phyloP scores from a whole-genome alignment of 2,329 filamentous ascomycete genomes.

The Eurotiales sp. region DNA sequence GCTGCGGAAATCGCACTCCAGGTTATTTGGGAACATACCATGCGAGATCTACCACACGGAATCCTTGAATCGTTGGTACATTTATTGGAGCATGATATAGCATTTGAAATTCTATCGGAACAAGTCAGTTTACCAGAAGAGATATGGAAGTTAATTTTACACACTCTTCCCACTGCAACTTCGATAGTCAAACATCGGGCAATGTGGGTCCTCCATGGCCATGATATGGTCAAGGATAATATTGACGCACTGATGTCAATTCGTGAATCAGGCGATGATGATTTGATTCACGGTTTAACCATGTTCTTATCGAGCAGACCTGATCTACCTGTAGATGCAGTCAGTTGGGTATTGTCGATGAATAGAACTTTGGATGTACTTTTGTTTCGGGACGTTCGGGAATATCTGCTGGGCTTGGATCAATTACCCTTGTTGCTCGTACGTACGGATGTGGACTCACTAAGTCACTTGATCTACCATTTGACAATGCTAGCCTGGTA shows the following conservation, averaged over 20 bases:
- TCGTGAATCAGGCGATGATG: background rate
- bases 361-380: background rate
- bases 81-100: background rate
- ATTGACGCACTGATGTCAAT: background rate
- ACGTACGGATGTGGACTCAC: background rate
- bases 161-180: background rate
- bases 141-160: background rate
- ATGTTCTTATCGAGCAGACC: background rate
- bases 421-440: background rate
- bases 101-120: background rate
- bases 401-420: background rate
- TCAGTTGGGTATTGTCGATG: background rate
- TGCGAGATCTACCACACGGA: background rate
- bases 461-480: background rate
- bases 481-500: background rate
- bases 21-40: background rate
- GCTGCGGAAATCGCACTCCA: background rate
- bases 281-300: background rate
- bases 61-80: background rate
- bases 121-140: background rate
- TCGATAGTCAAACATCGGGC: background rate
- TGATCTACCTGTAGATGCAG: background rate
- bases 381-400: background rate
- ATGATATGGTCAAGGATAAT: background rate
- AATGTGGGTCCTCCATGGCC: background rate